Evolutionary conservation across 768 basidiomycete species (phyloP).

Genomic region (Chalciporus chontae): DNA sequence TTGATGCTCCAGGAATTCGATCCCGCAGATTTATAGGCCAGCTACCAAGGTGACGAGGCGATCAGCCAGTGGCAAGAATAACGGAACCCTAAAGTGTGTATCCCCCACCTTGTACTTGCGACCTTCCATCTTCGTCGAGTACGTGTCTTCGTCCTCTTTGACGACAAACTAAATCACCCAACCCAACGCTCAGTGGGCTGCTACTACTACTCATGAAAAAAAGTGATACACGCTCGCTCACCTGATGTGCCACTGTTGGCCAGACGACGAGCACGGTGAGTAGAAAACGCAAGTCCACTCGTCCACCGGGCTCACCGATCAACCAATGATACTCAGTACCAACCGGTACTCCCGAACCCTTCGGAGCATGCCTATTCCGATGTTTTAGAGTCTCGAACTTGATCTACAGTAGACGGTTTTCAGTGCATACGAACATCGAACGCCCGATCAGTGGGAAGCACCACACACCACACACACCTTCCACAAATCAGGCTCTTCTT

Average conservation of each 20-base stretch:
- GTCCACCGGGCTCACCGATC: background rate
- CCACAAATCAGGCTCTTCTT: constrained; percentile 8
- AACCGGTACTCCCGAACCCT: background rate
- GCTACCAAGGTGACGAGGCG: no score
- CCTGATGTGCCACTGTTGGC: background rate
- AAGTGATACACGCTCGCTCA: background rate
- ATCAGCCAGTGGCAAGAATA: no score
- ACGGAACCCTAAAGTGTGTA: no score
- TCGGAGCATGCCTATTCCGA: background rate
- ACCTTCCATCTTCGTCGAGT: constrained; percentile 9
- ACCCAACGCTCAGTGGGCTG: background rate
- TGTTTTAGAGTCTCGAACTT: constrained; percentile 3
- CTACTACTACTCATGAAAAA: background rate
- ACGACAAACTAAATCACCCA: constrained; percentile 2
- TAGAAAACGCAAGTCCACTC: no score
- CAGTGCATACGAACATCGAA: background rate
- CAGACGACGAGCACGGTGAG: no score
- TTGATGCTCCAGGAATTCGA: constrained; percentile 8
- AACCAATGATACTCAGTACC: constrained; percentile 7
- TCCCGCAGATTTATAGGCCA: constrained; percentile 6
- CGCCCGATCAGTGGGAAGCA: background rate
- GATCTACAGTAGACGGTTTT: background rate
- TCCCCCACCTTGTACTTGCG: constrained; percentile 9
- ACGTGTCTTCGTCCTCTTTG: constrained; percentile 12
- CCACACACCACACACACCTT: constrained; percentile 6